These are phyloP conservation scores for Metschnikowia sp. DNA, from an alignment of 805 yeast genomes.

Conservation along the genomic window DNA sequence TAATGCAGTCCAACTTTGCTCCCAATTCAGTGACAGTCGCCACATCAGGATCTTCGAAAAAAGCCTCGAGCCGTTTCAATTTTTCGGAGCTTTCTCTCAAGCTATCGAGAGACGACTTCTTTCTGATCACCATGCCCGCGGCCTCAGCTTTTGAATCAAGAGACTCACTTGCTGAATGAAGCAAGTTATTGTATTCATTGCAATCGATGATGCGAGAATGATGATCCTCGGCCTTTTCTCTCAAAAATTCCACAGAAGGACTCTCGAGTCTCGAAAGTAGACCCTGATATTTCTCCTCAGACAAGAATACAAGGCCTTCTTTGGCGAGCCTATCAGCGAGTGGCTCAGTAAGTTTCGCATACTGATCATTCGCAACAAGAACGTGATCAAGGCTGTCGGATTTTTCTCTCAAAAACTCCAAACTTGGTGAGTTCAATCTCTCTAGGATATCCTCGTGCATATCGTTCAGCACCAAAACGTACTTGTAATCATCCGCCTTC, in stretches of 20 bases:
- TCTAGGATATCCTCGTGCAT: slow-evolving; percentile 11
- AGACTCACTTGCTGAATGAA: slow-evolving; percentile 9
- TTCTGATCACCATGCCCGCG: slow-evolving; percentile 15
- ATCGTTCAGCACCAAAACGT: slow-evolving; percentile 2
- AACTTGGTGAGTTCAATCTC: slow-evolving; percentile 17
- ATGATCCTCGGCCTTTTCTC: slow-evolving; percentile 9
- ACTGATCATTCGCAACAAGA: slow-evolving; percentile 9
- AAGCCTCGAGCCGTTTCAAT: background rate
- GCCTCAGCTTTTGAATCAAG: slow-evolving; percentile 17
- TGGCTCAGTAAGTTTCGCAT: slow-evolving; percentile 2
- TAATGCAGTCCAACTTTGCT: slow-evolving; percentile 5
- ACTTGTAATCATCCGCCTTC: slow-evolving; percentile 2
- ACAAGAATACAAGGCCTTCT: slow-evolving; percentile 11
- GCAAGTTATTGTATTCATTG: slow-evolving; percentile 11
- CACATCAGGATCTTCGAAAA: slow-evolving; percentile 10
- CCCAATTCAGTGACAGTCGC: slow-evolving; percentile 7
- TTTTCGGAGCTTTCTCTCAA: slow-evolving; percentile 10
- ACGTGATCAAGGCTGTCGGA: slow-evolving; percentile 16
- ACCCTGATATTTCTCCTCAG: slow-evolving; percentile 7
- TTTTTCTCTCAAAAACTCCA: slow-evolving; percentile 22
- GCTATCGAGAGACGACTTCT: slow-evolving; percentile 17
- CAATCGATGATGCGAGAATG: slow-evolving; percentile 7
- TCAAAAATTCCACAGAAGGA: slow-evolving; percentile 9
- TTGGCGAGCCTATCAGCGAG: slow-evolving; percentile 7
- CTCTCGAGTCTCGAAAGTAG: slow-evolving; percentile 2